Evolutionary conservation across 1,284 basidiomycete genomes (phyloP).

Genomic region (Lentinula novae-zelandiae): DNA sequence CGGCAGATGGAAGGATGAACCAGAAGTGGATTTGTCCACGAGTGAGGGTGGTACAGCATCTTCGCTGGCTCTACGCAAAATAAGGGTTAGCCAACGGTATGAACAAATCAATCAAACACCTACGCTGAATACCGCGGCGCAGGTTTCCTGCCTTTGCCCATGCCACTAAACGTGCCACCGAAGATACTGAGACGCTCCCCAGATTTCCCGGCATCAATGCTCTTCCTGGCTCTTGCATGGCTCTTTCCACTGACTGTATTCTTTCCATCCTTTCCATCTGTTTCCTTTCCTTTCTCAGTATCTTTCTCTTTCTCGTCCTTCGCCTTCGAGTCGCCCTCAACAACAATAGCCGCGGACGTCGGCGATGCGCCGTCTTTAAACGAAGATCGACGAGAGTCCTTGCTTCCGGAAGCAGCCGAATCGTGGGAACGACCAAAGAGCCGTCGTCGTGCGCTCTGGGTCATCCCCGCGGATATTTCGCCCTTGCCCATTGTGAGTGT

Average conservation of each 20-base stretch:
- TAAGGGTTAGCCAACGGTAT: not conserved
- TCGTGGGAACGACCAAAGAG: conserved; percentile 60
- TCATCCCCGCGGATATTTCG: conserved; percentile 34
- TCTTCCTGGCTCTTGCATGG: conserved; percentile 45
- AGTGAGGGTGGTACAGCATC: not conserved
- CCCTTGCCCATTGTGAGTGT: not conserved
- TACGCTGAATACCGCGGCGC: conserved; percentile 66
- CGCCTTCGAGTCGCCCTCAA: conserved; percentile 12
- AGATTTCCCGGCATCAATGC: conserved; percentile 46
- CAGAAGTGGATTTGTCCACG: conserved; percentile 8
- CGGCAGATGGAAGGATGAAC: conserved; percentile 44
- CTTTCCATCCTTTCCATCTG: conserved; percentile 13
- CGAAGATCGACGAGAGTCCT: conserved; percentile 25
- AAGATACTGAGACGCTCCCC: conserved; percentile 70
- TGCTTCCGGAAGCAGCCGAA: conserved; percentile 36
- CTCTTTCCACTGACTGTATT: conserved; percentile 30
- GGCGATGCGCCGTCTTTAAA: conserved; percentile 23
- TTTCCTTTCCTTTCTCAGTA: conserved; percentile 17
- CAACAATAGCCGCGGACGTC: not conserved
- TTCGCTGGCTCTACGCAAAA: conserved; percentile 2
- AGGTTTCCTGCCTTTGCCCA: conserved; percentile 75
- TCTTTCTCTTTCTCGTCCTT: conserved; percentile 17
- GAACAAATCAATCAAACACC: conserved; percentile 20
- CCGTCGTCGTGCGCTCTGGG: conserved; percentile 39
- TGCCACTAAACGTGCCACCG: conserved; percentile 52